phyloP scores from a whole-genome alignment of 257 asterid genomes.

The Scutellaria minor region DNA sequence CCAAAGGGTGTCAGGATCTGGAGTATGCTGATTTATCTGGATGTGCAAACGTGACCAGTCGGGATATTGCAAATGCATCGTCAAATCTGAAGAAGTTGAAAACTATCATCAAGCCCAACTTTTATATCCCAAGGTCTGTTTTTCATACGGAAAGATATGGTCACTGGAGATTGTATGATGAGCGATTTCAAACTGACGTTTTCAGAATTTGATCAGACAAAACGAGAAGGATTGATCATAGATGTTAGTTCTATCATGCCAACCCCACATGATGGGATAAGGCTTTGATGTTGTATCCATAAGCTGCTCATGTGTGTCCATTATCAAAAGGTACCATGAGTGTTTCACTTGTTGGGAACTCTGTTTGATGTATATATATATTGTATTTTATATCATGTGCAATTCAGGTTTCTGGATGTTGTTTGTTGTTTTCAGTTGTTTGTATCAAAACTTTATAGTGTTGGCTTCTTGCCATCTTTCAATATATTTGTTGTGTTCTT shows the following conservation, averaged over 20 bases:
- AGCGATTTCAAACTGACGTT: slow-evolving; percentile 76
- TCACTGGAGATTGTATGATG: slow-evolving; percentile 84
- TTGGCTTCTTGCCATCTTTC: neutral
- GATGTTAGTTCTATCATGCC: neutral
- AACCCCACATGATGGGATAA: neutral
- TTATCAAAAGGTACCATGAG: slow-evolving; percentile 1
- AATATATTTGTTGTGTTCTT: neutral
- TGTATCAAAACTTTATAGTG: neutral
- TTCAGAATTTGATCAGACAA: slow-evolving; percentile 66
- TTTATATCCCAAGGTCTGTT: slow-evolving; percentile 66
- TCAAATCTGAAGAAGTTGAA: slow-evolving; percentile 63
- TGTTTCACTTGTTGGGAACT: slow-evolving; percentile 6
- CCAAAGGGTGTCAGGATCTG: slow-evolving; percentile 66
- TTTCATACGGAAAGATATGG: slow-evolving; percentile 71
- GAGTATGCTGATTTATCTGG: slow-evolving; percentile 77
- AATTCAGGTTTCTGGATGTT: slow-evolving; percentile 21
- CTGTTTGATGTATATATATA: slow-evolving; percentile 30
- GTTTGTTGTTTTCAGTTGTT: slow-evolving; percentile 22
- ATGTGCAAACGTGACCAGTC: slow-evolving; percentile 66
- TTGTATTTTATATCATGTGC: slow-evolving; percentile 8
- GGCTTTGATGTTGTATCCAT: neutral
- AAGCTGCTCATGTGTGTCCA: slow-evolving; percentile 2
- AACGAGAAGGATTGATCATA: slow-evolving; percentile 2
- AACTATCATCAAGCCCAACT: slow-evolving; percentile 67
- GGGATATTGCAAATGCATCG: slow-evolving; percentile 59